These are phyloP conservation scores for Wickerhamomyces sp. DNA, from an alignment of 1,139 yeast species.

Conservation along the genomic window DNA sequence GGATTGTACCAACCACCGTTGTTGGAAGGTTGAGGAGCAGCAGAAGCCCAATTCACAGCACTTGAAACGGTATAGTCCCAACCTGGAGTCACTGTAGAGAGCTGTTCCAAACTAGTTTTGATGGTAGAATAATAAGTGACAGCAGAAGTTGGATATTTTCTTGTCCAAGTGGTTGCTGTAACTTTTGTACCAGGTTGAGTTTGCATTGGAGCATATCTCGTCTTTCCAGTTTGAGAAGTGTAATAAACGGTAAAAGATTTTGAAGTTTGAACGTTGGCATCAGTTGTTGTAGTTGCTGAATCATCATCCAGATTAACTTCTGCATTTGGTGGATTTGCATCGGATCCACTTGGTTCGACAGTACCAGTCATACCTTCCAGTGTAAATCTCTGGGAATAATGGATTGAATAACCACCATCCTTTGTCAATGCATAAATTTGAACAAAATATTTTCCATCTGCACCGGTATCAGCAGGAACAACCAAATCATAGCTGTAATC, in stretches of 20 bases:
- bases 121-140: constrained; percentile 52
- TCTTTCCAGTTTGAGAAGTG: constrained; percentile 66
- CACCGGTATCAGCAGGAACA: constrained; percentile 32
- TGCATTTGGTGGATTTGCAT: constrained; percentile 39
- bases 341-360: constrained; percentile 33
- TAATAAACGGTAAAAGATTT: constrained; percentile 47
- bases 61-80: constrained; percentile 74
- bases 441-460: constrained; percentile 62
- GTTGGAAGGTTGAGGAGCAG: constrained; percentile 60
- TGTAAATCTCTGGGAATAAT: constrained; percentile 63
- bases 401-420: constrained; percentile 48
- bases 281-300: constrained; percentile 21
- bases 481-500: constrained; percentile 35
- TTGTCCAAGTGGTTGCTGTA: constrained; percentile 61
- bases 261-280: too few relatives aligned
- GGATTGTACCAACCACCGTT: constrained; percentile 46
- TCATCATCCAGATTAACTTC: constrained; percentile 28
- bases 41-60: constrained; percentile 58
- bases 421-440: constrained; percentile 49
- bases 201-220: constrained; percentile 90
- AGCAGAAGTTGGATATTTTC: constrained; percentile 59
- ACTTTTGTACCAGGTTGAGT: constrained; percentile 69
- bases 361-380: constrained; percentile 71
- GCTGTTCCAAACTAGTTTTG: constrained; percentile 38
- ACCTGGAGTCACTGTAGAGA: constrained; percentile 72